Base-by-base conservation (phyloP, 192 early-diverging fungal species). In the Dimargaris verticillata region DNA sequence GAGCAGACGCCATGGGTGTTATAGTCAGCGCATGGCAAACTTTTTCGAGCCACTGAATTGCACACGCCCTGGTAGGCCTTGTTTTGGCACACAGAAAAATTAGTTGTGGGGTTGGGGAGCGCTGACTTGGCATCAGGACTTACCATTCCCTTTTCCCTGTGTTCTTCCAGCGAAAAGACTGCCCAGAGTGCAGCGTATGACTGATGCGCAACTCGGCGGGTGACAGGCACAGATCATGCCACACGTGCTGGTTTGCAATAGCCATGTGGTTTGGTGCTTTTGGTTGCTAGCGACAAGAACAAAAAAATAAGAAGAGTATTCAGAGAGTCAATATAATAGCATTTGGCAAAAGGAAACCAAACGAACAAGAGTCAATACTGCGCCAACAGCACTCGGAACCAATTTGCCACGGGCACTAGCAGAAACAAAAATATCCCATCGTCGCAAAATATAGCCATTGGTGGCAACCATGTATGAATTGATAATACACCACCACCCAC, bases 91-190 rank as follows among this genome's bases (percentile, higher is more conserved):
- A 46, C 20, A 11, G 12, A 20, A 42, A 38, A 12, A 53, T 33
- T 41, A 62, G 17, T 7, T 6, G 58, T 41, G 14, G 28, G 60
- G 41, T 33, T 63, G 38, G 44, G 22, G 42, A n/a, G 10, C 17
- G 17, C 25, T 62, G 11, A 41, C 20, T 28, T 7, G 26, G 25
- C 18, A 3, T 44, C 4, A 13, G 62, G 60, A 70, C 68, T 50
- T 71, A 72, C 85, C 86, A 88, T 61, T 88, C 72, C 53, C 68
- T 44, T 26, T 69, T 60, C 26, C 79, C 78, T 0, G 83, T 82
- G 28, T 70, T n/a, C 47, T 78, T 73, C 95, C 95, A 98, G 0
- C 88, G 80, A 68, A 98, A 98, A 24, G 84, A 75, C 67, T 98
- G 95, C 1, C 92, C 95, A 70, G 87, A 89, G 28, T 78, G 76